Conservation (phyloP, 1,284 basidiomycete genomes). For the Grifola frondosa region DNA sequence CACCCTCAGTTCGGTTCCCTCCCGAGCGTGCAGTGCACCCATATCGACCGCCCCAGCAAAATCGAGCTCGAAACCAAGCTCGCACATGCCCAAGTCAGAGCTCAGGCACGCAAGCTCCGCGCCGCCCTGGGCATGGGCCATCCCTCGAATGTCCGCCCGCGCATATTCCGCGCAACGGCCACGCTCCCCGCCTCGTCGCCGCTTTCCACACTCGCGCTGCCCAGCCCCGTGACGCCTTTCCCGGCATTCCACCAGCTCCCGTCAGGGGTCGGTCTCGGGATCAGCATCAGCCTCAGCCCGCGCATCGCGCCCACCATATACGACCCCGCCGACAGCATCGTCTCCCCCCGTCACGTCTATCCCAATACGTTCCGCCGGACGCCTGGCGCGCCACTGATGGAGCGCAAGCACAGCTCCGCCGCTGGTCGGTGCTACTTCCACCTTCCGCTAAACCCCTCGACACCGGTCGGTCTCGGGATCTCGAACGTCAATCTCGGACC, state of each 20-base stretch:
- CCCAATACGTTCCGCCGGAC: slow-evolving; percentile 18
- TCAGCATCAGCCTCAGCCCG: slow-evolving; percentile 8
- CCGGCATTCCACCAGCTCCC: no score
- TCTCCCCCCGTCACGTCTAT: slow-evolving; percentile 12
- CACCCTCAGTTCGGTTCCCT: slow-evolving; percentile 5
- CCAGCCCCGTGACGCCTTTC: background rate
- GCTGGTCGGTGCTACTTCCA: slow-evolving; percentile 13
- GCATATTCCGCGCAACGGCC: slow-evolving; percentile 10
- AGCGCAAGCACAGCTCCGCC: background rate
- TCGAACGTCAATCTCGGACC: no score
- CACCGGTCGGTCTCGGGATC: no score
- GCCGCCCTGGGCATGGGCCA: slow-evolving; percentile 4
- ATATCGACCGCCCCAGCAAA: slow-evolving; percentile 18
- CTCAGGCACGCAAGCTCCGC: slow-evolving; percentile 14
- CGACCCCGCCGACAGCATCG: slow-evolving; percentile 7
- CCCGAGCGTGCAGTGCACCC: slow-evolving; percentile 4
- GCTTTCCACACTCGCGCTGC: slow-evolving; percentile 4
- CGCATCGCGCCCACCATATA: background rate
- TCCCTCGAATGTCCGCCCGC: slow-evolving; percentile 3
- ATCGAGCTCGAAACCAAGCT: slow-evolving; percentile 19
- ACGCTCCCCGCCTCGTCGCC: slow-evolving; percentile 2
- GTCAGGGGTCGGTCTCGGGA: no score
- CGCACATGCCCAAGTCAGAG: slow-evolving; percentile 16
- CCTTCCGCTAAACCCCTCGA: slow-evolving; percentile 9
- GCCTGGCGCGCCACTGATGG: slow-evolving; percentile 18